Conservation (phyloP, 2,329 filamentous ascomycete species). For the Eutypella sp. region DNA sequence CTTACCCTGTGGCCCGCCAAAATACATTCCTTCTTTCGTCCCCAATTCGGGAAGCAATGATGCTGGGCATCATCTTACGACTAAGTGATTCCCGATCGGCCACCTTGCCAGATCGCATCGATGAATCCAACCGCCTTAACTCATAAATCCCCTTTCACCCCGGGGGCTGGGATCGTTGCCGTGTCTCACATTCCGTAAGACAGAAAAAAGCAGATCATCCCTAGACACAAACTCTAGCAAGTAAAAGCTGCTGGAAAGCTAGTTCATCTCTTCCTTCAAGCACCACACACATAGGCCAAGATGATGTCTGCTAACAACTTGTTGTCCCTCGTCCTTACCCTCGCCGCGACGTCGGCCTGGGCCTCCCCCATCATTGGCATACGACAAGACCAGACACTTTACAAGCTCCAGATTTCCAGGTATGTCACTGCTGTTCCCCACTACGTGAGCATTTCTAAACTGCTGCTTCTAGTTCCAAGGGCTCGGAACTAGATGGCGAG, state of each 20-base stretch:
- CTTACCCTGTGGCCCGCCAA: too few relatives aligned
- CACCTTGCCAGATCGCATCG: too few relatives aligned
- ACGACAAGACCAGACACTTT: slow-evolving; percentile 17
- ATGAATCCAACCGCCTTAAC: too few relatives aligned
- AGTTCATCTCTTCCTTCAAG: background rate
- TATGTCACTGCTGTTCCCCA: background rate
- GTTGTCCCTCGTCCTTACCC: slow-evolving; percentile 19
- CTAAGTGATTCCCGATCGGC: too few relatives aligned
- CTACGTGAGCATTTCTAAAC: slow-evolving; percentile 1
- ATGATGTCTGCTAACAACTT: slow-evolving; percentile 22
- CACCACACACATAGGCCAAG: slow-evolving; percentile 6
- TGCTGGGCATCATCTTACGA: too few relatives aligned
- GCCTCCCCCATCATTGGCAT: slow-evolving; percentile 18
- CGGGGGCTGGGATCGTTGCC: background rate
- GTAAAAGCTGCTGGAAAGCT: background rate
- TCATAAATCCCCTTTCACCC: too few relatives aligned
- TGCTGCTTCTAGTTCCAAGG: slow-evolving; percentile 5
- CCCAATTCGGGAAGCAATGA: background rate
- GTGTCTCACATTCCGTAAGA: background rate
- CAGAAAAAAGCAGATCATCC: background rate
- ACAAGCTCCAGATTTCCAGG: slow-evolving; percentile 22
- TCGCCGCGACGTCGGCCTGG: slow-evolving; percentile 14
- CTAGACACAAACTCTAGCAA: background rate
- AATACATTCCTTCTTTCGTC: background rate
- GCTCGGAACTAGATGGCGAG: slow-evolving; percentile 25